Conservation (phyloP, 805 yeast species). For the Blastobotrys chiropterorum region DNA sequence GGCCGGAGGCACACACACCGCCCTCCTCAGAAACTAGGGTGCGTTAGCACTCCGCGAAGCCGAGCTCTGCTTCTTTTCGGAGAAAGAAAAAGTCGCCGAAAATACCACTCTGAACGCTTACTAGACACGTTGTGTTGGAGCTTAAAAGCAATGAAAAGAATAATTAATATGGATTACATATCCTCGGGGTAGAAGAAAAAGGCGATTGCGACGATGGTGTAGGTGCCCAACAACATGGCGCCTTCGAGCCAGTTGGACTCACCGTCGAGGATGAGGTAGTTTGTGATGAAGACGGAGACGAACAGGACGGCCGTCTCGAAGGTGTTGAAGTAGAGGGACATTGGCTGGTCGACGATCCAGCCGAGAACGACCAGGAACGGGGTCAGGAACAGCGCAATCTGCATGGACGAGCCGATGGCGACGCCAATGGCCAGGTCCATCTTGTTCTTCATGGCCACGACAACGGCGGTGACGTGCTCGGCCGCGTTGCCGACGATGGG, state of each 20-base stretch:
- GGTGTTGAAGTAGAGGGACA: constrained; percentile 86
- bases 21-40: too few relatives aligned
- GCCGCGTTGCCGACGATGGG: constrained; percentile 99
- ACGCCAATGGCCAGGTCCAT: constrained; percentile 98
- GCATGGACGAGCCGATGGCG: constrained; percentile 93
- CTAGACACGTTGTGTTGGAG: too few relatives aligned
- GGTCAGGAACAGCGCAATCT: constrained; percentile 90
- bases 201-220: constrained; percentile 79
- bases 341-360: constrained; percentile 87
- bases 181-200: constrained; percentile 78
- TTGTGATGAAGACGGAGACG: constrained; percentile 81
- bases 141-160: background rate
- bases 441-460: constrained; percentile 91
- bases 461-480: constrained; percentile 94
- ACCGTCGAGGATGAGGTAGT: constrained; percentile 85
- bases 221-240: constrained; percentile 81
- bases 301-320: constrained; percentile 92
- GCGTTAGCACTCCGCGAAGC: too few relatives aligned
- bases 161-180: background rate
- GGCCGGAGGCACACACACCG: too few relatives aligned
- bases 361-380: constrained; percentile 93
- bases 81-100: too few relatives aligned
- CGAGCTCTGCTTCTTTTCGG: too few relatives aligned
- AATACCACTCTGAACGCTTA: too few relatives aligned
- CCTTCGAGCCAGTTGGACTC: constrained; percentile 98